A percentile compares a stretch with the other conserved stretches of the same genome.
Conservation (phyloP, 2,329 filamentous ascomycete genomes). For the Trichoderma breve region DNA sequence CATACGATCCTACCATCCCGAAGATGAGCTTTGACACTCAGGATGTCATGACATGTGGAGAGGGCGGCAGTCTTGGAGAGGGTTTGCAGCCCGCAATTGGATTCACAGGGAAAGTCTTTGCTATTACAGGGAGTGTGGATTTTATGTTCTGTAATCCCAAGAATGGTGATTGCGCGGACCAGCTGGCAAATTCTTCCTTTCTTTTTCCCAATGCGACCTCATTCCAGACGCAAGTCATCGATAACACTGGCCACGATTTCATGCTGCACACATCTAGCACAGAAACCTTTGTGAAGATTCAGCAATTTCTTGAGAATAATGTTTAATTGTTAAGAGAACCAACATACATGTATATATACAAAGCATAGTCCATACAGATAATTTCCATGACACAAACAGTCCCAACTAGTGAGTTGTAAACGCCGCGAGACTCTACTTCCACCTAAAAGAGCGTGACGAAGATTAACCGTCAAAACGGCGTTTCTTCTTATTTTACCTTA, state of each 20-base stretch:
- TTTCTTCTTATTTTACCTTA: neutral
- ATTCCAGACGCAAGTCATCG: neutral
- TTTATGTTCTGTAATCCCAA: neutral
- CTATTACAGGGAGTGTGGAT: neutral
- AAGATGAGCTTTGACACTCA: neutral
- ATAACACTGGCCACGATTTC: neutral
- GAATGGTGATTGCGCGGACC: neutral
- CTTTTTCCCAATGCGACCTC: neutral
- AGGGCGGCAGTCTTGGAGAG: neutral
- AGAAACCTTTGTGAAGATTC: neutral
- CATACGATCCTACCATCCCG: neutral
- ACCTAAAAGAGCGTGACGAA: neutral
- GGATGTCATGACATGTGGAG: slow-evolving; percentile 7
- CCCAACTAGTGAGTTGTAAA: neutral
- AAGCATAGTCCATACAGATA: neutral
- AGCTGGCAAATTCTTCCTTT: neutral
- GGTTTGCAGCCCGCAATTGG: neutral
- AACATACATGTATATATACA: neutral
- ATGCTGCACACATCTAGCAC: neutral
- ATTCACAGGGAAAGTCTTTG: neutral
- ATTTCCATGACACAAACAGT: neutral
- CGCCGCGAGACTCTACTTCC: neutral
- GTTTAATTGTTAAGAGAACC: neutral
- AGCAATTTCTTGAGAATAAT: neutral
- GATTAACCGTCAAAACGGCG: neutral